Evolutionary conservation across 345 rosid genomes (phyloP), one percentile per base, ranked within the genome.

Genomic region (Hibiscus tridactylites): DNA sequence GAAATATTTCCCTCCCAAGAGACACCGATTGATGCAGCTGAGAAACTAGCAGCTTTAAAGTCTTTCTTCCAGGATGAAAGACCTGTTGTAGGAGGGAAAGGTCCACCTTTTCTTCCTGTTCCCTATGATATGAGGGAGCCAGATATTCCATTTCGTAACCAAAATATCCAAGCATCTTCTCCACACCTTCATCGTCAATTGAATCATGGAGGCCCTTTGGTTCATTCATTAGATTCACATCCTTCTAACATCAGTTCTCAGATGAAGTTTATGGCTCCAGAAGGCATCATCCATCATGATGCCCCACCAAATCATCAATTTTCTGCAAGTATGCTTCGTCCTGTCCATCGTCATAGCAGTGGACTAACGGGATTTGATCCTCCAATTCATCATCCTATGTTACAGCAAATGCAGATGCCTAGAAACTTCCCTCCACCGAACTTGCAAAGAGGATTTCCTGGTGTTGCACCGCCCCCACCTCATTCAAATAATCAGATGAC

Each of bases 391-490:
- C 90, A 86, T 73, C 90, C 86, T 61, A 62, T 86, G 73, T 39
- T 85, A 65, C 92, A 85, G 71, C 93, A 88, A 83, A 81, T 94
- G 91, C 95, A 82, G 7, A 74, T 85, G 77, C 83, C 76, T 42
- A 89, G 87, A 62, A 83, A 79, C 79, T 80, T 88, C 71, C 88
- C 90, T 70, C 87, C 84, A 4, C 77, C 87, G 7, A 93, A 85
- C 76, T 78, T 80, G 47, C 71, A 78, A 64, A 90, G 75, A 53
- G 94, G 91, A 73, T 85, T 86, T 75, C 79, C 88, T 4, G 76
- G 90, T 33, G 87, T 82, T 70, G 78, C 78, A 71, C 80, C 77
- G 6, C 76, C 57, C 21, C 75, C 78, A 33, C 86, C 84, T 64
- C 90, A 79, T 81, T 82, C 81, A 28, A 88, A 74, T 86, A 84